Evolutionary conservation across 2,329 filamentous ascomycete species (phyloP), one percentile per base, ranked within the genome.

Genomic region (Fusarium kyushuense): DNA sequence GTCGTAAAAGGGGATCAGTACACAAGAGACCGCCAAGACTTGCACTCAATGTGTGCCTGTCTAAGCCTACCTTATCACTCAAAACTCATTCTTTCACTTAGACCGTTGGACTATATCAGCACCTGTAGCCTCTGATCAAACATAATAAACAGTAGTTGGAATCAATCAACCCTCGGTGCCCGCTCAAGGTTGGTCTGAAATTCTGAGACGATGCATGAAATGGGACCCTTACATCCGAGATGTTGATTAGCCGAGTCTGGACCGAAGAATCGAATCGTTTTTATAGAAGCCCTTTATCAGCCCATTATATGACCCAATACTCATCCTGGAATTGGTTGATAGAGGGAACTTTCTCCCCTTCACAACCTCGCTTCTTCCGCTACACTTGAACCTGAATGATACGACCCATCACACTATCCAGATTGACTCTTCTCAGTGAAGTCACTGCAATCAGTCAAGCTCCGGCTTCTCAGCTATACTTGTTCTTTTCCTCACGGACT

Each of bases 181-280:
- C 56, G 43, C 52, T 46, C 53, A 29, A 61, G 27, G 9, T 36
- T 25, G 47, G 25, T 11, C 36, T 55, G 35, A n/a, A 35, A 45
- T 41, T 46, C 45, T 64, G 12, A 52, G 25, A 58, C 40, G 40
- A 52, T 51, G 45, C 61, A 64, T 51, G 33, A 42, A 47, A 58
- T 58, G 29, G 23, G 43, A 55, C 67, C 71, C 71, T 72, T 73
- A 54, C 56, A 71, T 45, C 69, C 69, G 69, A 72, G 45, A 62
- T 36, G 29, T 36, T 52, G 57, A 65, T 65, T 73, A 73, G 71
- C 71, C 71, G 71, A 74, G 66, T 49, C 63, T 71, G 61, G 63
- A 62, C 71, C 71, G 71, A 73, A 63, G 43, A 45, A 47, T 57
- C 60, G 55, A 60, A 53, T 52, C 53, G 58, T 60, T 43, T 42